Evolutionary conservation across 306 rosid genomes (phyloP).

Genomic region (Cucurbita ficifolia): DNA sequence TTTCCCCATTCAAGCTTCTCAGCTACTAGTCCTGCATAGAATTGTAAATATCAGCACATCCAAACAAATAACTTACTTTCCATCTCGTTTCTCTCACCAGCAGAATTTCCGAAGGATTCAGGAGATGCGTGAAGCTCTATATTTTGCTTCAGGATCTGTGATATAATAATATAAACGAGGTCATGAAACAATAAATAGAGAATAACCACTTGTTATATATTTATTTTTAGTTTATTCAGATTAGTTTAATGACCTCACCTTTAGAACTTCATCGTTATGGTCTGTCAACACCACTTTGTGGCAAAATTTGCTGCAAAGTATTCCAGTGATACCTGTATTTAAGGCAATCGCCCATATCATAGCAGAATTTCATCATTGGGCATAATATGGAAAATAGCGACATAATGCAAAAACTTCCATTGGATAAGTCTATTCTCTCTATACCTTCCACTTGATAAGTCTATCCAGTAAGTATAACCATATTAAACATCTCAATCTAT

Average conservation of each 20-base stretch:
- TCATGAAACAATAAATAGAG: slow-evolving; percentile 7
- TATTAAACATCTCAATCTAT: background rate
- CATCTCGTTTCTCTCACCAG: slow-evolving; percentile 38
- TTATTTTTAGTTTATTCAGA: background rate
- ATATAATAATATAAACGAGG: slow-evolving; percentile 16
- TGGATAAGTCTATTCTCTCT: background rate
- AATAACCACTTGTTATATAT: background rate
- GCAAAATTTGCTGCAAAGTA: slow-evolving; percentile 82
- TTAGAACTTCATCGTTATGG: slow-evolving; percentile 84
- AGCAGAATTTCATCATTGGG: background rate
- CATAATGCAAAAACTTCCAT: background rate
- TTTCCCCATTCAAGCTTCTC: slow-evolving; percentile 93
- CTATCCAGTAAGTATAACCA: background rate
- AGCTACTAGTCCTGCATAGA: slow-evolving; percentile 44
- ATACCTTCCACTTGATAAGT: background rate
- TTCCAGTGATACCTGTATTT: slow-evolving; percentile 63
- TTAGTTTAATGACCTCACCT: slow-evolving; percentile 38
- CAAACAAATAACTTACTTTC: slow-evolving; percentile 1
- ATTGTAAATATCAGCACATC: background rate
- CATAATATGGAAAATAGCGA: background rate
- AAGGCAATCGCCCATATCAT: background rate
- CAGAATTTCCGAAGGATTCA: slow-evolving; percentile 20
- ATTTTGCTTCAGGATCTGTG: slow-evolving; percentile 73
- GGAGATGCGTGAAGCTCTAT: slow-evolving; percentile 63
- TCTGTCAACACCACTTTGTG: slow-evolving; percentile 60